A percentile compares a stretch with the other conserved stretches of the same genome.
phyloP scores from a whole-genome alignment of 225 moss, liverwort and hornwort species.

The Takakia lepidozioides region DNA sequence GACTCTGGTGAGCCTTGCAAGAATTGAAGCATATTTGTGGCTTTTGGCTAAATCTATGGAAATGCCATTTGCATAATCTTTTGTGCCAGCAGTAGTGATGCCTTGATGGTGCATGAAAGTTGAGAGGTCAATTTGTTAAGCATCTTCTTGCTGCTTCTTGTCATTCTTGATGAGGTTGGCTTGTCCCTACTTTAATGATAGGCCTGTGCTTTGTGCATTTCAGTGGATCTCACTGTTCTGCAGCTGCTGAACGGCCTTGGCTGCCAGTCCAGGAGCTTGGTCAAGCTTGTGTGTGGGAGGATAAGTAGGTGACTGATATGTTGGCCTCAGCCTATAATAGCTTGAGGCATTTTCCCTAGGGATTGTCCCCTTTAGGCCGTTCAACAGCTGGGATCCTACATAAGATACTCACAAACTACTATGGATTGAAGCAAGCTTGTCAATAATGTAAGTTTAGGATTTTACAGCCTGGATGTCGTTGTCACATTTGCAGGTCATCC shows the following conservation, averaged over 20 bases:
- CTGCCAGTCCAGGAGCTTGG: conserved; percentile 22
- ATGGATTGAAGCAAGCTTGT: too few species aligned
- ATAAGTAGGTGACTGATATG: conserved; percentile 25
- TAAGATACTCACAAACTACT: too few species aligned
- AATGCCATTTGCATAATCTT: neutral
- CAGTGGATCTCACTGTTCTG: conserved; percentile 23
- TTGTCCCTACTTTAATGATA: conserved; percentile 7
- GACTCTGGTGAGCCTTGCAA: conserved; percentile 53
- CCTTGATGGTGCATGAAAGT: neutral
- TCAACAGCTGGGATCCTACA: conserved; percentile 50
- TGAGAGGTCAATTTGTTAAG: neutral
- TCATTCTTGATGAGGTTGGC: neutral
- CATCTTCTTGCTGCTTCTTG: neutral
- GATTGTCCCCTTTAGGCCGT: conserved; percentile 36
- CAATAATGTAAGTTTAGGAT: neutral
- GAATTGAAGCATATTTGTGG: neutral
- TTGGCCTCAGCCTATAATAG: conserved; percentile 18
- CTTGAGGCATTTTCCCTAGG: conserved; percentile 21
- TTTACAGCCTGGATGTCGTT: neutral
- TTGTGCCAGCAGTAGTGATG: neutral
- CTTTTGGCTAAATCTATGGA: neutral
- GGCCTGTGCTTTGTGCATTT: conserved; percentile 23
- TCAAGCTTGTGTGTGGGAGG: conserved; percentile 26
- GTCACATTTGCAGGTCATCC: conserved; percentile 42
- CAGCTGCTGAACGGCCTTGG: conserved; percentile 63